These are phyloP conservation scores for Hypoxylon sp. DNA, from an alignment of 2,329 filamentous ascomycete genomes.

Conservation along the genomic window DNA sequence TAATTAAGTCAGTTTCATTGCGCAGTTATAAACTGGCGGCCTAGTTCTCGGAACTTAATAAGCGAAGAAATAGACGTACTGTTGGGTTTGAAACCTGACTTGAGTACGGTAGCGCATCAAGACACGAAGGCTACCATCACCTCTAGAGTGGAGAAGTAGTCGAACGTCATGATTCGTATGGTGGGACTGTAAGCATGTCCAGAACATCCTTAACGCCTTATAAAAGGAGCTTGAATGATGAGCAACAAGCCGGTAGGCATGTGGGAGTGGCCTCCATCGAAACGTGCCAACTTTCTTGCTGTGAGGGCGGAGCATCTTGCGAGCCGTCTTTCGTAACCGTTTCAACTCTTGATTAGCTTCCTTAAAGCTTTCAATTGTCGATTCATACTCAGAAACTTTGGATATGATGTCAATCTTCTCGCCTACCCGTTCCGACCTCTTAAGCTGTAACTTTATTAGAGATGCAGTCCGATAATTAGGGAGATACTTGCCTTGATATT, in stretches of 20 bases:
- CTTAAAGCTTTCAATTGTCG: neutral
- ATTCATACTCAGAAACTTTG: neutral
- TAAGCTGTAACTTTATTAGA: neutral
- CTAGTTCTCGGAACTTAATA: neutral
- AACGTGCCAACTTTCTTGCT: neutral
- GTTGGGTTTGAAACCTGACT: neutral
- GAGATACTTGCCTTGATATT: neutral
- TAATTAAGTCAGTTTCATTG: neutral
- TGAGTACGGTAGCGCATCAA: neutral
- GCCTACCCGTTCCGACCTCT: constrained; percentile 1
- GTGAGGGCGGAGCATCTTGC: neutral
- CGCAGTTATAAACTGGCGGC: neutral
- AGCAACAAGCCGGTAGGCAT: neutral
- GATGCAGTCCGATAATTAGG: neutral
- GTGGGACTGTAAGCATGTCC: constrained; percentile 1
- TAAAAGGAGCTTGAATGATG: neutral
- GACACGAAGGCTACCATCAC: constrained; percentile 1
- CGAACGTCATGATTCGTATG: constrained; percentile 1
- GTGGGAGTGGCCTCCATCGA: neutral
- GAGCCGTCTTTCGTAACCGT: constrained; percentile 1
- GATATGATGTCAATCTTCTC: neutral
- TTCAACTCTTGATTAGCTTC: constrained; percentile 1
- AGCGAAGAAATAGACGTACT: neutral
- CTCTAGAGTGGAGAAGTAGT: neutral
- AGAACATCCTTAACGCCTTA: neutral